These are phyloP conservation scores for Coemansia sp. DNA, from an alignment of 192 early-diverging fungal species.

Conservation along the genomic window DNA sequence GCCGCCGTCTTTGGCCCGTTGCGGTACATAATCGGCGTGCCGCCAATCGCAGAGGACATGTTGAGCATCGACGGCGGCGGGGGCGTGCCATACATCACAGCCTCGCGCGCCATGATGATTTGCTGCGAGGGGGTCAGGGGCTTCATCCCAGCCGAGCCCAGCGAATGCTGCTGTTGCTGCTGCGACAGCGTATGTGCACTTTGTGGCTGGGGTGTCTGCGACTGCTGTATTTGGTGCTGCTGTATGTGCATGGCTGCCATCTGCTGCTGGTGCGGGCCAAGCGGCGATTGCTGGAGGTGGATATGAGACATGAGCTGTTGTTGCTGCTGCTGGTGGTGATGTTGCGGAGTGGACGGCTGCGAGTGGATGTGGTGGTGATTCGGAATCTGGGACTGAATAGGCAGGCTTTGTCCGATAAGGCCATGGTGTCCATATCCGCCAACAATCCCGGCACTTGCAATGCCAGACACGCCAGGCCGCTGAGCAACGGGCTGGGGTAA, in stretches of 20 bases:
- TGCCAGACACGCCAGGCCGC: conserved; percentile 29
- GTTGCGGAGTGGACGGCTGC: conserved; percentile 43
- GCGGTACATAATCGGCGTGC: conserved; percentile 23
- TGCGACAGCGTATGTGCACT: conserved; percentile 1
- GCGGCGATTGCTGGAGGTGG: conserved; percentile 25
- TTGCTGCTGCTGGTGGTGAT: conserved; percentile 27
- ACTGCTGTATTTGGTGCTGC: conserved; percentile 26
- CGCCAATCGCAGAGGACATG: conserved; percentile 23
- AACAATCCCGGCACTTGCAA: conserved; percentile 26
- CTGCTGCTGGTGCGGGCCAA: conserved; percentile 20
- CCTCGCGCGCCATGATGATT: conserved; percentile 31
- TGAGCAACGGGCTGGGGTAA: conserved; percentile 52
- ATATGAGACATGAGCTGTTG: conserved; percentile 20
- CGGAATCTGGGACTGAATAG: conserved; percentile 19
- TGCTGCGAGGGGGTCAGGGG: conserved; percentile 19
- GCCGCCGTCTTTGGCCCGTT: conserved; percentile 38
- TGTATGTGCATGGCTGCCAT: conserved; percentile 21
- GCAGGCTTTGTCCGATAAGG: conserved; percentile 13
- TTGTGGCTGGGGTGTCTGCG: conserved; percentile 5
- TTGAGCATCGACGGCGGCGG: conserved; percentile 15
- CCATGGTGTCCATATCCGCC: conserved; percentile 24
- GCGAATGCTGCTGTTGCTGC: conserved; percentile 13
- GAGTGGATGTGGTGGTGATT: conserved; percentile 35
- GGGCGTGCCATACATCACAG: conserved; percentile 50
- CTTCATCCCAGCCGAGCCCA: conserved; percentile 9